Evolutionary conservation across 805 yeast genomes (phyloP).

Genomic region (Candida caryicola): DNA sequence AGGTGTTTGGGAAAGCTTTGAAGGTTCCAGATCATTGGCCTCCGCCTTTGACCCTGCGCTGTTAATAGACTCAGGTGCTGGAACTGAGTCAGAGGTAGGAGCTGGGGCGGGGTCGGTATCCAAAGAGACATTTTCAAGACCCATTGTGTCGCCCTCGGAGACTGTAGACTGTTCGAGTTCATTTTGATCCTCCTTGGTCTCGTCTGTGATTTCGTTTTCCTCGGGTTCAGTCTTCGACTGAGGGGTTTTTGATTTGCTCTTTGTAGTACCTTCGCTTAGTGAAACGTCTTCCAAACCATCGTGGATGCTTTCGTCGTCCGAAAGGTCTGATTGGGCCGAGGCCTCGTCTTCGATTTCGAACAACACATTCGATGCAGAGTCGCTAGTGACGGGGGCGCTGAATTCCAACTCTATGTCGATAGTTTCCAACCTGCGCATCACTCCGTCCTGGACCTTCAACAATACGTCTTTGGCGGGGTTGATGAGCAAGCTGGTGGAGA

Average conservation of each 20-base stretch:
- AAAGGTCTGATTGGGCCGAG: constrained; percentile 13
- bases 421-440: constrained; percentile 16
- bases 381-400: constrained; percentile 2
- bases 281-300: background rate
- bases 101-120: too few relatives aligned
- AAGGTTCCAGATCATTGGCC: background rate
- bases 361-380: background rate
- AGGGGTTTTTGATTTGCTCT: background rate
- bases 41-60: background rate
- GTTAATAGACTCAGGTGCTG: background rate
- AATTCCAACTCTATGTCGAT: constrained; percentile 25
- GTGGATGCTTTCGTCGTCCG: constrained; percentile 2
- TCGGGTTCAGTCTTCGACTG: constrained; percentile 6
- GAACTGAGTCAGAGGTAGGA: too few relatives aligned
- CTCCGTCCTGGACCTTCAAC: constrained; percentile 25
- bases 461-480: constrained; percentile 49
- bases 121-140: background rate
- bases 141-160: constrained; percentile 1
- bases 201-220: constrained; percentile 1
- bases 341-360: constrained; percentile 1
- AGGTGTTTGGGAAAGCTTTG: background rate
- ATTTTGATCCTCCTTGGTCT: background rate
- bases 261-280: background rate
- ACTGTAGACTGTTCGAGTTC: background rate
- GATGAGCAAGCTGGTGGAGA: constrained; percentile 54